Evolutionary conservation across 129 eudicot genomes (phyloP).

Genomic region (Glebionis coronaria): DNA sequence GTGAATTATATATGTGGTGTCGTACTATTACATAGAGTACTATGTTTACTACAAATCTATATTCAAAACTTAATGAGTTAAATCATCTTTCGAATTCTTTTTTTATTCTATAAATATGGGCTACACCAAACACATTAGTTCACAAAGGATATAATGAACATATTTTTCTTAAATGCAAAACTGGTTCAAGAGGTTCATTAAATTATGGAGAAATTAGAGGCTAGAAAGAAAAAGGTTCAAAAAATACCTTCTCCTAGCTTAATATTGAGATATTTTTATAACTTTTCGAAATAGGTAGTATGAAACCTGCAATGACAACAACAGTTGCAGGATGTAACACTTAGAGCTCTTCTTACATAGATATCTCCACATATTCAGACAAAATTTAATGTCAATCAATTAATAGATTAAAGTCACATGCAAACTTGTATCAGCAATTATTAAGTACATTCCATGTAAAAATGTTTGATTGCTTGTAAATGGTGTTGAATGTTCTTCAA

Average conservation of each 20-base stretch:
- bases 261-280: not conserved
- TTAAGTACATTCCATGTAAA: not conserved
- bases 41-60: no score
- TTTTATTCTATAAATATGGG: no score
- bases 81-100: no score
- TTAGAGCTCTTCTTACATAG: not conserved
- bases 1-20: no score
- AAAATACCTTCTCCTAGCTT: no score
- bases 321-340: conserved; percentile 46
- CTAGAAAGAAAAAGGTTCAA: no score
- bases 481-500: not conserved
- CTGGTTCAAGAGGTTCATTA: no score
- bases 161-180: no score
- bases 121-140: no score
- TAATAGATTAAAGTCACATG: not conserved
- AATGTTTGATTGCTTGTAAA: not conserved
- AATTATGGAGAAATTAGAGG: conserved; percentile 62
- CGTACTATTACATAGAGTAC: no score
- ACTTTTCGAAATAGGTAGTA: conserved; percentile 28
- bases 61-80: no score
- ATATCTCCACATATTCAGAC: not conserved
- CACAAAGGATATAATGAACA: no score
- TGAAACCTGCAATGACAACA: conserved; percentile 49
- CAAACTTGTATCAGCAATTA: not conserved
- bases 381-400: not conserved